A percentile compares a stretch with the other conserved stretches of the same genome.
phyloP scores from a whole-genome alignment of 352 stramenopile species.

The Globisporangium ultimum region DNA sequence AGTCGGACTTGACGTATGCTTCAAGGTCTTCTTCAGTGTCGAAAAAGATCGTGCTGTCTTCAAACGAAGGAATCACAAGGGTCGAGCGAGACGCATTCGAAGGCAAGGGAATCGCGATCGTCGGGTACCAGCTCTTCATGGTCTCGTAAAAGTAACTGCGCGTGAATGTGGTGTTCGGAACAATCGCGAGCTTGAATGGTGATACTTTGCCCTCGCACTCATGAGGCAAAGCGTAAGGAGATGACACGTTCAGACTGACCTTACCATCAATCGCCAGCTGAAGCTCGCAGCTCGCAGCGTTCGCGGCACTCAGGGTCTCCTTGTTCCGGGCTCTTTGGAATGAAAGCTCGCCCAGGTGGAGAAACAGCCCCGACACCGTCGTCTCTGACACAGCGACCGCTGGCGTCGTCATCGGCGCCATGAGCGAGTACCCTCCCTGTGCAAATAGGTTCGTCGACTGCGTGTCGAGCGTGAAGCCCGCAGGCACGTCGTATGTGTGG shows the following conservation, averaged over 20 bases:
- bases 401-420: slow-evolving; percentile 26
- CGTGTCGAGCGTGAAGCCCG: slow-evolving; percentile 29
- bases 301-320: slow-evolving; percentile 5
- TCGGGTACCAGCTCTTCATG: slow-evolving; percentile 26
- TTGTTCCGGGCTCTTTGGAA: slow-evolving; percentile 23
- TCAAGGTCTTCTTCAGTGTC: slow-evolving; percentile 21
- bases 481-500: slow-evolving; percentile 24
- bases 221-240: slow-evolving; percentile 19
- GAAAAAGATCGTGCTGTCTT: slow-evolving; percentile 40
- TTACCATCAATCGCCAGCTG: slow-evolving; percentile 8
- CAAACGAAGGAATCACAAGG: slow-evolving; percentile 33
- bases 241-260: slow-evolving; percentile 17
- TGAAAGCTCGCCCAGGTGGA: slow-evolving; percentile 38
- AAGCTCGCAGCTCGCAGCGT: slow-evolving; percentile 3
- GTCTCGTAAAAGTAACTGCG: slow-evolving; percentile 32
- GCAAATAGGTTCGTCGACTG: slow-evolving; percentile 46
- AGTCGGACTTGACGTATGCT: slow-evolving; percentile 30
- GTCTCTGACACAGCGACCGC: slow-evolving; percentile 52
- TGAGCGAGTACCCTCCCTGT: slow-evolving; percentile 23
- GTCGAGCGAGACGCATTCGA: neutral
- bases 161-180: slow-evolving; percentile 32
- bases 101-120: slow-evolving; percentile 14
- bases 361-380: slow-evolving; percentile 51
- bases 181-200: slow-evolving; percentile 35
- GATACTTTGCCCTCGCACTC: slow-evolving; percentile 17